Evolutionary conservation across 179 eudicot genomes (phyloP), one percentile per base, ranked within the genome.

Genomic region (Patellifolia procumbens): DNA sequence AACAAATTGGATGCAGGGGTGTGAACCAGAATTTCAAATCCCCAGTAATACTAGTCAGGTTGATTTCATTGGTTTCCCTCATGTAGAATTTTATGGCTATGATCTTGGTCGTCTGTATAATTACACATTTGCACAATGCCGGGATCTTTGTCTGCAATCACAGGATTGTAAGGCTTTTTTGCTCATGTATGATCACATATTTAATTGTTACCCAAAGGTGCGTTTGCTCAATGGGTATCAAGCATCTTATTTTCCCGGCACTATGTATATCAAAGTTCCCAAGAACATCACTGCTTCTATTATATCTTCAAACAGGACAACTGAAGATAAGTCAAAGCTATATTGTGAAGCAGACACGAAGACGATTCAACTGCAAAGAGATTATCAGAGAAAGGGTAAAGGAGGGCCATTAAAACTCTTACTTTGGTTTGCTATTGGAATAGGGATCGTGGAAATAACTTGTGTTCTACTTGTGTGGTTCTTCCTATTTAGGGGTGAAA

Each of bases 1-100:
- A 2, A 69, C 56, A 1, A 67, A 82, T 32, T 82, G 76, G 85
- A 34, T 35, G n/a, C 26, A 32, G 7, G 82, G 85, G 2, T 82
- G 81, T 56, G 59, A 74, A 45, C 60, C 81, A 1, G 48, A 63
- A 29, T 74, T 74, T 16, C 46, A 61, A 24, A 13, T 69, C 10
- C 17, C 56, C 17, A 29, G 6, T 42, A 17, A 51, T 12, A 24
- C 5, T 48, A 16, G 55, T 51, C 70, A 46, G 45, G 24, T 58
- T 22, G 72, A 68, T 15, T 79, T 82, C 39, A 2, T 71, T 1
- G 61, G 51, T 7, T 28, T 75, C 5, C 63, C 78, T 12, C 77
- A 68, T 60, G 71, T 65, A 34, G 69, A 76, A 6, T 76, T 51
- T 19, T 48, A 59, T 51, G 82, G 77, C 45, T 72, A 71, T 35